Base-by-base conservation (phyloP, 139 green algal genomes). In the Parachlorella kessleri region DNA sequence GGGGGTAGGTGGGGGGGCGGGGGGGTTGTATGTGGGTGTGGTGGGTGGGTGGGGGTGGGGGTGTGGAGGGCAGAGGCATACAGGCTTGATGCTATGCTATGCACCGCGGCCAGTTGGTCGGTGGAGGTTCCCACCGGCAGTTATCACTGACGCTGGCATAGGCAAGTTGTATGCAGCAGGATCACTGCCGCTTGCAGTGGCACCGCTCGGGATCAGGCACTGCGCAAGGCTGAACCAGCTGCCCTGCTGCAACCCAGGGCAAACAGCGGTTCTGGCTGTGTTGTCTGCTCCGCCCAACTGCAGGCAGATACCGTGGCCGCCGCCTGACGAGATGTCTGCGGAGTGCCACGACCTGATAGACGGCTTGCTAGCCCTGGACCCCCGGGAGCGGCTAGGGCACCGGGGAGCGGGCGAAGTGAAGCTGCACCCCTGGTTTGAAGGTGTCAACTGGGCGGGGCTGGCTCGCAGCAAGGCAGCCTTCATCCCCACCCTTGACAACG, bases 41-140 rank as follows among this genome's bases (percentile, higher is more conserved):
- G 92, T 94, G 70, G 95, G 98, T 80, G 98, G 95, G 95, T 98
- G 95, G 95, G 87, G 48, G 81, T 98, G 40, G 95, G 95, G 2
- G 86, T 86, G 84, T 59, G 21, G n/a, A n/a, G n/a, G n/a, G n/a
- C n/a, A n/a, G n/a, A n/a, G n/a, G n/a, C n/a, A n/a, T n/a, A n/a
- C n/a, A n/a, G n/a, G n/a, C n/a, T n/a, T n/a, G n/a, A n/a, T n/a
- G n/a, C n/a, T n/a, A n/a, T n/a, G 55, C n/a, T 26, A 66, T 66
- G 55, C 55, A 66, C 14, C 8, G 9, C 10, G 9, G 55, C 55
- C 32, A n/a, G 6, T 35, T 1, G 9, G 1, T 1, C 23, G 73
- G 23, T 83, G 3, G n/a, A n/a, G n/a, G n/a, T n/a, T n/a, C n/a
- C n/a, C n/a, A n/a, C n/a, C n/a, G n/a, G n/a, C n/a, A n/a, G n/a